Base-by-base conservation (phyloP, 1,139 yeast species). In the Schizosaccharomyces versatilis region DNA sequence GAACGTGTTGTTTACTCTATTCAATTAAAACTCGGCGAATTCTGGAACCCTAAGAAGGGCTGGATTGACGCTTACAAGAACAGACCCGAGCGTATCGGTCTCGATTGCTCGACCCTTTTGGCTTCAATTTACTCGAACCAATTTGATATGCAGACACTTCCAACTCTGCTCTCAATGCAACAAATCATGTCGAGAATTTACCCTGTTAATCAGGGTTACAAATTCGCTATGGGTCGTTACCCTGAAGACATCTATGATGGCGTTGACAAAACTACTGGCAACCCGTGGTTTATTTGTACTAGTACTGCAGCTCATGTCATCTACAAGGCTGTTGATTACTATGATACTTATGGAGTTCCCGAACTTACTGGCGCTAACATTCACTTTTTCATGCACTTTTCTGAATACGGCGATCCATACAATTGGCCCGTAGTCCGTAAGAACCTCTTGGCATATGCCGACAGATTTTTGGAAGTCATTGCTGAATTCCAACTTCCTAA, bases 201-300 rank as follows among this genome's bases (percentile, higher is more conserved):
- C 65, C 93, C 94, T 1, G 7, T 49, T 15, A 49, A 49, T 39
- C 32, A 9, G 57, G 59, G 39, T 24, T 36, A 54, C 32, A 54
- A 40, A 32, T 68, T 68, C 24, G 62, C 69, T 8, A 68, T 88
- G 53, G 98, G 98, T 1, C 72, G 98, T 63, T 90, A 90, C 64
- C 95, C 96, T 0, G 97, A 88, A 64, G 98, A 90, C 67, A 68
- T 82, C 10, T 90, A 90, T 66, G 83, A 88, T 66, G 62, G 62
- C 36, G 97, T 97, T 0, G 71, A 74, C 58, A 36, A 41, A 7
- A 55, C 56, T 19, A 81, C 79, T 61, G 97, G 96, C 1, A 90
- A 90, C 63, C 97, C 98, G 1, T 90, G 97, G 98, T 88, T 88
- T 65, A 75, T 90, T 58, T 74, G 93, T 24, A 88, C 96, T 0